A percentile compares a stretch with the other conserved stretches of the same genome.
phyloP scores from a whole-genome alignment of 2,329 filamentous ascomycete species.

The Colletotrichum spaethianum region DNA sequence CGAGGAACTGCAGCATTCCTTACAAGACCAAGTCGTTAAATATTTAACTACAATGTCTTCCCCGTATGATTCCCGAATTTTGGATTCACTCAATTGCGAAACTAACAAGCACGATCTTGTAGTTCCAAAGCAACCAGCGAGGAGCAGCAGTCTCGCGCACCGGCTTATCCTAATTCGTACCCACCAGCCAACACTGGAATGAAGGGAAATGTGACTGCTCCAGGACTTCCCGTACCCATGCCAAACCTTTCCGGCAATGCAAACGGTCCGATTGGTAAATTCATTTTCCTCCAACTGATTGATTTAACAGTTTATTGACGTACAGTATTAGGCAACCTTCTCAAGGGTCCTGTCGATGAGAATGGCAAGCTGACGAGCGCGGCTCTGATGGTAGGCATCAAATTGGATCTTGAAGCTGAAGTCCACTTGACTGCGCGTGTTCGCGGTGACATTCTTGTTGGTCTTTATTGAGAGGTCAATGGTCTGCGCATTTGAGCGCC shows the following conservation, averaged over 20 bases:
- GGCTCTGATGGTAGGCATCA: conserved; percentile 73
- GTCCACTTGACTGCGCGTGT: conserved; percentile 73
- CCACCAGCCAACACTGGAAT: conserved; percentile 25
- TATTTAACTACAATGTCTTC: conserved; percentile 39
- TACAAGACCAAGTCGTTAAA: conserved; percentile 37
- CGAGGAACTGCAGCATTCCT: conserved; percentile 32
- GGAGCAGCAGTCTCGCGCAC: conserved; percentile 31
- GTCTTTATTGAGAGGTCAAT: conserved; percentile 61
- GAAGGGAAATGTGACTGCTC: conserved; percentile 19
- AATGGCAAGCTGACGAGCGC: conserved; percentile 71
- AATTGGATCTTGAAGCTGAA: conserved; percentile 74
- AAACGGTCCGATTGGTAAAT: conserved; percentile 49
- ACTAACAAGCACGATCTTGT: conserved; percentile 10
- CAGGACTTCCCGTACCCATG: conserved; percentile 43
- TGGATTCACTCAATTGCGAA: not conserved
- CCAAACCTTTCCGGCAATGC: conserved; percentile 55
- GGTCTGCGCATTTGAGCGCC: not conserved
- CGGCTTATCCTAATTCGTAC: conserved; percentile 35
- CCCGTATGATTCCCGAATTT: conserved; percentile 8
- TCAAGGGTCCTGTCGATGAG: conserved; percentile 70
- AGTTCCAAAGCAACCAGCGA: conserved; percentile 22
- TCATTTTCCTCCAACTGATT: not conserved
- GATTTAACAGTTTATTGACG: not conserved
- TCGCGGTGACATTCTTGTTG: conserved; percentile 73
- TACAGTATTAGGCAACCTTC: conserved; percentile 62